phyloP scores from a whole-genome alignment of 176 grass and related monocot species.

The Hyparrhenia diplandra region DNA sequence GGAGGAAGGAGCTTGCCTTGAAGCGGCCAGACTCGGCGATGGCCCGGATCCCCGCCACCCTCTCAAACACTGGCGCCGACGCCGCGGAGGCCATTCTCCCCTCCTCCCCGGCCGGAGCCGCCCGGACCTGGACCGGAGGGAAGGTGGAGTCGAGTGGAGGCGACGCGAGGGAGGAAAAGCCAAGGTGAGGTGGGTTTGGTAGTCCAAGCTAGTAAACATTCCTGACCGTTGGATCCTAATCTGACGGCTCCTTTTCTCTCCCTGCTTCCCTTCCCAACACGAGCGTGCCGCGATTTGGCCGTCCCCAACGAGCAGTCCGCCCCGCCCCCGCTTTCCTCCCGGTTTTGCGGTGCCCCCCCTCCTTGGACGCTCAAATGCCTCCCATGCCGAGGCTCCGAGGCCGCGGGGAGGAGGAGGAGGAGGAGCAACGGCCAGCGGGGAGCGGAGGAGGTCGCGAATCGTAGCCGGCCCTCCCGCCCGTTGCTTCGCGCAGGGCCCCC shows the following conservation, averaged over 20 bases:
- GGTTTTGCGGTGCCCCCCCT: neutral
- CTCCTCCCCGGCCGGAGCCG: neutral
- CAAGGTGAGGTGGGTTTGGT: too few species aligned
- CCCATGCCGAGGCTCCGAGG: neutral
- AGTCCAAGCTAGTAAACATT: neutral
- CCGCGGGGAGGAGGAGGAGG: neutral
- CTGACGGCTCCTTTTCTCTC: neutral
- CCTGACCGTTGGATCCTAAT: neutral
- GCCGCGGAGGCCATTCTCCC: constrained; percentile 26
- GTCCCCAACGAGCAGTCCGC: neutral
- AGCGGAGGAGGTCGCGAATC: neutral
- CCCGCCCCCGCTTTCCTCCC: neutral
- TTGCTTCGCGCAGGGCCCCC: neutral
- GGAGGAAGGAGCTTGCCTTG: constrained; percentile 53
- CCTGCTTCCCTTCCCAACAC: too few species aligned
- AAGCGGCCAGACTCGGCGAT: constrained; percentile 66
- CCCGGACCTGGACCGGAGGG: neutral
- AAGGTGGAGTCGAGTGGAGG: neutral
- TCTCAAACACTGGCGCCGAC: constrained; percentile 39
- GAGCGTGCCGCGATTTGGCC: neutral
- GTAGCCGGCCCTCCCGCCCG: neutral
- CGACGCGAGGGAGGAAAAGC: neutral
- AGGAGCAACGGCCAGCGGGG: neutral
- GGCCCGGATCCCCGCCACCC: constrained; percentile 55
- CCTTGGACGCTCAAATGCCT: neutral